These are phyloP conservation scores for Patellifolia procumbens DNA, from an alignment of 179 eudicot genomes.

Conservation along the genomic window DNA sequence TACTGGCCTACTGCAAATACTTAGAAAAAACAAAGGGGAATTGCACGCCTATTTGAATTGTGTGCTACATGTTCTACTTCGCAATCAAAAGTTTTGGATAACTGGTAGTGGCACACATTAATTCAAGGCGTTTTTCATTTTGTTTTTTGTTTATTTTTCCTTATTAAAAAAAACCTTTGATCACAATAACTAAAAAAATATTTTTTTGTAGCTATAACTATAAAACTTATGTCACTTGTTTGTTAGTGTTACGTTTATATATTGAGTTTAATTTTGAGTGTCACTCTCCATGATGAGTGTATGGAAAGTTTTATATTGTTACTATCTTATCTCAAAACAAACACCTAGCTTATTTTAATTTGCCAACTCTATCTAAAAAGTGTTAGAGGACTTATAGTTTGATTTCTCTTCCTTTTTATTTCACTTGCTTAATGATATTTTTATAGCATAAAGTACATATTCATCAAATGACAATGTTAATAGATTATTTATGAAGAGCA, in stretches of 20 bases:
- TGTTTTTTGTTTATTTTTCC: too few species aligned
- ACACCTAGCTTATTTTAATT: background rate
- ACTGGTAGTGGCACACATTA: conserved; percentile 3
- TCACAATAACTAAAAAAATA: too few species aligned
- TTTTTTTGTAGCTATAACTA: background rate
- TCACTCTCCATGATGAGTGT: background rate
- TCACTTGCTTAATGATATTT: background rate
- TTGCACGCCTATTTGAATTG: background rate
- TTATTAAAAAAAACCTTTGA: too few species aligned
- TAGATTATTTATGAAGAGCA: too few species aligned
- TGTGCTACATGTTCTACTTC: background rate
- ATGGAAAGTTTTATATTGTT: background rate
- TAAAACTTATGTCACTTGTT: background rate
- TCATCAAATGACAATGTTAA: too few species aligned
- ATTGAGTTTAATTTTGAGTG: background rate
- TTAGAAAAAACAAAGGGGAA: background rate
- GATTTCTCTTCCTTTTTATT: background rate
- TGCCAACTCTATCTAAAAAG: background rate
- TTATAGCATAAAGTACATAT: too few species aligned
- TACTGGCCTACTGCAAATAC: background rate
- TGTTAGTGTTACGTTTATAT: background rate
- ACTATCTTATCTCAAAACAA: background rate
- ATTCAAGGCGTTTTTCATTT: too few species aligned
- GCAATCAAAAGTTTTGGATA: background rate
- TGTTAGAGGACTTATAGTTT: background rate